Percentiles rank a stretch among this genome's conserved stretches.
Evolutionary conservation across 2,329 filamentous ascomycete species (phyloP).

Genomic region (Annulohypoxylon truncatum): DNA sequence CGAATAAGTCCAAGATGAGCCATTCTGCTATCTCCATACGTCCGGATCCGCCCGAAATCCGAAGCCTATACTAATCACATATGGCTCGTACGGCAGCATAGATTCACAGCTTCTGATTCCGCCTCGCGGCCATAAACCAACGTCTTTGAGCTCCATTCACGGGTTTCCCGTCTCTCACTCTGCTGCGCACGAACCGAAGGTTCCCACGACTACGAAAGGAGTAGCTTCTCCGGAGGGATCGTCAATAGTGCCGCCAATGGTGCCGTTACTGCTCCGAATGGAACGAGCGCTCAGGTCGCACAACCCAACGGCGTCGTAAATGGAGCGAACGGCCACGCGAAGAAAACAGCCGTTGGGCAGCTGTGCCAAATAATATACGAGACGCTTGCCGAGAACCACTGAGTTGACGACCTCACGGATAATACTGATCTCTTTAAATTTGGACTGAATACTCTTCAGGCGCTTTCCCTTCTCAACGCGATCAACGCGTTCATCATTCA

Average conservation of each 20-base stretch:
- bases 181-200: too few species aligned
- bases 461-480: conserved; percentile 12
- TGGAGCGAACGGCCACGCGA: too few species aligned
- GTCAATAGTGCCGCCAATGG: too few species aligned
- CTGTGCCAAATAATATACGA: too few species aligned
- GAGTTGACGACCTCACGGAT: conserved; percentile 8
- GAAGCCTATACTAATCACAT: background rate
- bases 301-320: too few species aligned
- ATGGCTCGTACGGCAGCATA: background rate
- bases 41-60: background rate
- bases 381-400: conserved; percentile 8
- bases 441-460: conserved; percentile 17
- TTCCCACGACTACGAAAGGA: too few species aligned
- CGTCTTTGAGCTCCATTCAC: background rate
- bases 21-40: background rate
- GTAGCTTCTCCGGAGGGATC: too few species aligned
- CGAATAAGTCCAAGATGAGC: background rate
- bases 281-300: too few species aligned
- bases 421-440: conserved; percentile 23
- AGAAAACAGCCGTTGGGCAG: too few species aligned
- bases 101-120: background rate
- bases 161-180: background rate
- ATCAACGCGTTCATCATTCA: conserved; percentile 24
- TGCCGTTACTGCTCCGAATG: too few species aligned
- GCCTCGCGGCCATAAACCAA: background rate